Base-by-base conservation (phyloP, 75 land plant species). In the Pinus albicaulis region DNA sequence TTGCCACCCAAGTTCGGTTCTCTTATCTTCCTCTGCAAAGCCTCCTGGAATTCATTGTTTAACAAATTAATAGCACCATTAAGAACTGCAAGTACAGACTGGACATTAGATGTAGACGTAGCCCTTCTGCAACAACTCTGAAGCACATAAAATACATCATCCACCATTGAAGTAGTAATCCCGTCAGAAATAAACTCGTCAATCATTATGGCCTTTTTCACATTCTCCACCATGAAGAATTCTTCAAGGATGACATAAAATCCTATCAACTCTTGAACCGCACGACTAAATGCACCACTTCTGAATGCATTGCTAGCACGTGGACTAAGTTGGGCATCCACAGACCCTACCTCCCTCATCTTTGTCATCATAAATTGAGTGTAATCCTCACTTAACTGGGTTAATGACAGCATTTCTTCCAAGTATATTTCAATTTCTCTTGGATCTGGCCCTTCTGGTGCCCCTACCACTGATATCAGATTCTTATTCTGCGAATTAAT, bases 151-250 rank as follows among this genome's bases (percentile, higher is more conserved):
- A 96, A 96, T 56, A 82, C 91, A 79, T 96, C 99, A 77, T 96
- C 99, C 73, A 93, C 99, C 93, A 96, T 93, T 11, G 99, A 96
- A 7, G 94, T 91, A 3, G 92, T 96, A 53, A 93, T 80, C 44
- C 94, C 90, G 76, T 93, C 93, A 3, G 85, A 78, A 44, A 85
- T 89, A 63, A 77, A 81, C 84, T 95, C 96, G 73, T 96, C 99
- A 34, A 96, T 93, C 65, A 79, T 91, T 55, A 93, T 93, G 10
- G 99, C 99, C 76, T 93, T 96, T 80, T 85, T 83, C 77, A 96
- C 96, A 84, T 90, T 93, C 77, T 96, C 96, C 26, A 83, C 90
- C 99, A 95, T 95, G 78, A 93, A 95, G 76, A 89, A 95, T 55
- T 90, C 96, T 83, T 91, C 93, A 15, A 91, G 76, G 48, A 82